These are phyloP conservation scores for Eucalyptus tenuipes DNA, from an alignment of 345 rosid genomes.

Conservation along the genomic window DNA sequence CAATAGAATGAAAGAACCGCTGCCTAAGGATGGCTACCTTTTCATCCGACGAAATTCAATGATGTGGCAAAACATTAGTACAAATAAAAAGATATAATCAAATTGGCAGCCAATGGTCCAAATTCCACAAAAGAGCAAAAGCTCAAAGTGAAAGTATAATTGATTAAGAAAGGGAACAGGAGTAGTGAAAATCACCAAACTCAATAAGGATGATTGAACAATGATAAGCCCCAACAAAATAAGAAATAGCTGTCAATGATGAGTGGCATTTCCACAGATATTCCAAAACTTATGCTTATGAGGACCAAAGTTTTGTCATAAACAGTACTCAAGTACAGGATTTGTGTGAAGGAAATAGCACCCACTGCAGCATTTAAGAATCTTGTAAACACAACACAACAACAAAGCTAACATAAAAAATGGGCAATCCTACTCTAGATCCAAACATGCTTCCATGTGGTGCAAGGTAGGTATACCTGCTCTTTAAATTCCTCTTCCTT, in stretches of 20 bases:
- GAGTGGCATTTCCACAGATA: not conserved
- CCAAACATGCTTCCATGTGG: not conserved
- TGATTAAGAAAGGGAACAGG: fast-evolving
- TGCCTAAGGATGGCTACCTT: slow-evolving; percentile 83
- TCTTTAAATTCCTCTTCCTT: slow-evolving; percentile 87
- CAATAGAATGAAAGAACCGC: slow-evolving; percentile 74
- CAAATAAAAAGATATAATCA: not conserved
- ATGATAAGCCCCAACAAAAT: not conserved
- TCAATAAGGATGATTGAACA: not conserved
- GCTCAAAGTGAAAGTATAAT: not conserved
- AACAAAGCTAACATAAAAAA: not conserved
- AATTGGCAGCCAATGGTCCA: not conserved
- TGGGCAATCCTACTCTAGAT: not conserved
- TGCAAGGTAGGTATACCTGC: slow-evolving; percentile 37
- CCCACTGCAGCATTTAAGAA: not conserved
- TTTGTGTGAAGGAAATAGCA: not conserved
- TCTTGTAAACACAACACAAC: not conserved
- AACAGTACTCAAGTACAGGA: not conserved
- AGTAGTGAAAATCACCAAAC: not conserved
- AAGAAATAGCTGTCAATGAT: not conserved
- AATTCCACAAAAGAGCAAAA: not conserved
- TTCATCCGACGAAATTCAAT: not conserved
- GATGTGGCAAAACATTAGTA: not conserved
- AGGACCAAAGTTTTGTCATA: not conserved
- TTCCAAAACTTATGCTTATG: not conserved